These are phyloP conservation scores for Neofusicoccum cordaticola DNA, from an alignment of 2,329 filamentous ascomycete genomes.

Conservation along the genomic window DNA sequence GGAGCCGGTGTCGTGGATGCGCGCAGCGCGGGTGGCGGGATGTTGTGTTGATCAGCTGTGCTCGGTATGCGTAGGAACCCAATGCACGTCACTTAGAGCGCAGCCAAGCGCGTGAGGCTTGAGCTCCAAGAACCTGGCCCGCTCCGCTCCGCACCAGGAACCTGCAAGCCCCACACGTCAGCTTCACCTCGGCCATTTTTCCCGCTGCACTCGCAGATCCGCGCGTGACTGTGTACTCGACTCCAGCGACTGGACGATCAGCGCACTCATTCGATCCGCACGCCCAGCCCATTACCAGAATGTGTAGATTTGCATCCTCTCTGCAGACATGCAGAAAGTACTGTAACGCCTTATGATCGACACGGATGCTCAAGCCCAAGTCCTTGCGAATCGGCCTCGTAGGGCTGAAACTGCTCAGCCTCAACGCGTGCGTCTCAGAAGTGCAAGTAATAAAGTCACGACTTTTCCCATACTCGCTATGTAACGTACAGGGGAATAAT, in stretches of 20 bases:
- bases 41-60: conserved; percentile 12
- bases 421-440: not conserved
- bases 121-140: not conserved
- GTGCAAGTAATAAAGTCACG: conserved; percentile 1
- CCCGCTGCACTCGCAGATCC: not conserved
- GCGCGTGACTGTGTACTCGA: not conserved
- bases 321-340: not conserved
- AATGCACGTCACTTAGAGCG: conserved; percentile 1
- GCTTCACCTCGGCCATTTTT: not conserved
- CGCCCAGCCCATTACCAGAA: too few relatives aligned
- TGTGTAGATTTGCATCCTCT: too few relatives aligned
- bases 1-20: not conserved
- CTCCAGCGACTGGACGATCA: not conserved
- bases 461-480: conserved; percentile 14
- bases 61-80: conserved; percentile 4
- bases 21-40: conserved; percentile 3
- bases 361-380: not conserved
- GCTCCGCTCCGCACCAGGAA: not conserved
- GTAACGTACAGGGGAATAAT: conserved; percentile 15
- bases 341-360: not conserved
- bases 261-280: too few relatives aligned
- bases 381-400: not conserved
- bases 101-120: not conserved
- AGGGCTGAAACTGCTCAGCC: conserved; percentile 9
- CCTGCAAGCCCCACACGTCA: conserved; percentile 8